These are phyloP conservation scores for Pleurotus platypus DNA, from an alignment of 768 basidiomycete species.

Conservation along the genomic window DNA sequence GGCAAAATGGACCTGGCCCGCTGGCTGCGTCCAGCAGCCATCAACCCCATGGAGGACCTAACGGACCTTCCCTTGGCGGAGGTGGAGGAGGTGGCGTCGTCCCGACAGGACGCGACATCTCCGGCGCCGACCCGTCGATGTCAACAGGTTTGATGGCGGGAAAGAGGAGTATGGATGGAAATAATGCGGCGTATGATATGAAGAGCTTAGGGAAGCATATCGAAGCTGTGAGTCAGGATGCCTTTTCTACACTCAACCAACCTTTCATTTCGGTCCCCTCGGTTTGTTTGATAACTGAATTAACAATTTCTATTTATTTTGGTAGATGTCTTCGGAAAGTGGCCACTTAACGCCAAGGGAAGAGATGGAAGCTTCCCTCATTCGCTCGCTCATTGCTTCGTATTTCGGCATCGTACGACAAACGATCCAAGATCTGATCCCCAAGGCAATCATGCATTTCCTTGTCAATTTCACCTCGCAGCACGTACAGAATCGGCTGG, in stretches of 20 bases:
- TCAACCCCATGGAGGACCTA: slow-evolving; percentile 28
- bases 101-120: slow-evolving; percentile 64
- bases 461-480: slow-evolving; percentile 96
- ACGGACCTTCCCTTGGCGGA: slow-evolving; percentile 19
- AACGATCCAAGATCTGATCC: slow-evolving; percentile 94
- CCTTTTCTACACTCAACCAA: no score
- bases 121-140: slow-evolving; percentile 45
- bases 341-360: slow-evolving; percentile 72
- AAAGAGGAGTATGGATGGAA: slow-evolving; percentile 66
- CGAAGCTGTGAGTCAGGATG: slow-evolving; percentile 73
- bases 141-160: slow-evolving; percentile 64
- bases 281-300: neutral
- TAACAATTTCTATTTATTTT: neutral
- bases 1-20: slow-evolving; percentile 82
- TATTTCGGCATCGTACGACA: slow-evolving; percentile 97
- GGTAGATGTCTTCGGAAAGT: slow-evolving; percentile 60
- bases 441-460: slow-evolving; percentile 98
- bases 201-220: slow-evolving; percentile 97
- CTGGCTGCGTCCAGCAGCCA: slow-evolving; percentile 46
- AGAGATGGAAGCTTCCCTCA: slow-evolving; percentile 95
- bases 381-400: slow-evolving; percentile 90
- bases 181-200: slow-evolving; percentile 93
- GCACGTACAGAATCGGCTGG: slow-evolving; percentile 93
- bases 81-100: slow-evolving; percentile 14
- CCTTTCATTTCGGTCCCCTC: neutral